Evolutionary conservation across 2,329 filamentous ascomycete genomes (phyloP).

Genomic region (Fusarium paranaense): DNA sequence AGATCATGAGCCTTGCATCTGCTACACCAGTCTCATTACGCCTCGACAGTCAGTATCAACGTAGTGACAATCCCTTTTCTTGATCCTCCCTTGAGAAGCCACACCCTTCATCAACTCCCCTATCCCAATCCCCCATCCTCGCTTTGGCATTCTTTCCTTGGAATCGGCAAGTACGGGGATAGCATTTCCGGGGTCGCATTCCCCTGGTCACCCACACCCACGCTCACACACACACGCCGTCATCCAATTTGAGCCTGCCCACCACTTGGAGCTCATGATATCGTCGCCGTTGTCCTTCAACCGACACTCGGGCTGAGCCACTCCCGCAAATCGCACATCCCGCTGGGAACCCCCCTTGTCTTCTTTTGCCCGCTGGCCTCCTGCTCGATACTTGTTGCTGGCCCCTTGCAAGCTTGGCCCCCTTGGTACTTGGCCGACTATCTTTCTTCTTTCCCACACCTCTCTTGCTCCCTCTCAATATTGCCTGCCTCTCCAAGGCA

Average conservation of each 20-base stretch:
- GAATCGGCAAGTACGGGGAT: constrained; percentile 25
- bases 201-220: constrained; percentile 25
- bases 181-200: constrained; percentile 31
- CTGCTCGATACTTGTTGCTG: constrained; percentile 14
- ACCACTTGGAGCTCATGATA: constrained; percentile 38
- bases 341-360: constrained; percentile 27
- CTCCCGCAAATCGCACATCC: constrained; percentile 41
- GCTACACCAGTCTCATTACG: neutral
- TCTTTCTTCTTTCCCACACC: constrained; percentile 36
- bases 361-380: constrained; percentile 19
- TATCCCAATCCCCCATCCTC: constrained; percentile 23
- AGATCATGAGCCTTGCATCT: neutral
- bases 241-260: constrained; percentile 36
- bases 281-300: constrained; percentile 14
- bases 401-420: constrained; percentile 32
- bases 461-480: constrained; percentile 28
- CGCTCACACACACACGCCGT: constrained; percentile 21
- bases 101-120: constrained; percentile 29
- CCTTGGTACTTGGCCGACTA: constrained; percentile 27
- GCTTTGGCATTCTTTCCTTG: constrained; percentile 34
- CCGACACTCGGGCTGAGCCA: constrained; percentile 34
- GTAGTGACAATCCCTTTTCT: constrained; percentile 24
- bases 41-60: neutral
- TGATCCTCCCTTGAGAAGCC: constrained; percentile 31
- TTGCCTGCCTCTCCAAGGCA: constrained; percentile 30